Base-by-base conservation (phyloP, 163 green algal species). In the Scenedesmus sp. region DNA sequence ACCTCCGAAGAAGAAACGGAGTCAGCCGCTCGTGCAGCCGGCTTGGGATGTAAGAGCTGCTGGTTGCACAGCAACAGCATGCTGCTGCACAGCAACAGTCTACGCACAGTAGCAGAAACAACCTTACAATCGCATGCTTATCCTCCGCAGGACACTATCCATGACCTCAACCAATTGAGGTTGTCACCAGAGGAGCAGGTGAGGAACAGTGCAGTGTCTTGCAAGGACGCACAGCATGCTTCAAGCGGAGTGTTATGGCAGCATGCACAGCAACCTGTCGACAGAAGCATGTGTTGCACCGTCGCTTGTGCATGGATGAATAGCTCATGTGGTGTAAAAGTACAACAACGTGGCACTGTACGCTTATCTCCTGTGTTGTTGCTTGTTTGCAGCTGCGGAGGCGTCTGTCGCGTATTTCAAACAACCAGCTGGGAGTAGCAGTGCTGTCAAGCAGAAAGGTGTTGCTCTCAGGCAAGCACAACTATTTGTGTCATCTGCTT, bases 21-120 rank as follows among this genome's bases (percentile, higher is more conserved):
- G 2, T 52, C 57, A 90, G 34, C 70, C 70, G 4, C 54, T 93
- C 3, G 46, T 83, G 73, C 90, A 88, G 52, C 90, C 90, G 7
- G 85, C 82, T 0, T 93, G 90, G 90, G 90, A 93, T 76, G 88
- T 92, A 55, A 92, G 88, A 7, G 57, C n/a, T 76, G 55, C 62
- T 64, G 34, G 2, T 64, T n/a, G n/a, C n/a, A n/a, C n/a, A n/a
- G n/a, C n/a, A n/a, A n/a, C n/a, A n/a, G n/a, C n/a, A n/a, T 79
- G 70, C 70, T 79, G 70, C 46, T 79, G 70, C 70, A n/a, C n/a
- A n/a, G n/a, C n/a, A n/a, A n/a, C n/a, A n/a, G n/a, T n/a, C n/a
- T n/a, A n/a, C n/a, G n/a, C n/a, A n/a, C n/a, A 56, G n/a, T 59
- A 62, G 64, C 86, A 84, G 52, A 0, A 55, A 55, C 1, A 0